Evolutionary conservation across 2,329 filamentous ascomycete species (phyloP).

Genomic region (Neurospora crassa): DNA sequence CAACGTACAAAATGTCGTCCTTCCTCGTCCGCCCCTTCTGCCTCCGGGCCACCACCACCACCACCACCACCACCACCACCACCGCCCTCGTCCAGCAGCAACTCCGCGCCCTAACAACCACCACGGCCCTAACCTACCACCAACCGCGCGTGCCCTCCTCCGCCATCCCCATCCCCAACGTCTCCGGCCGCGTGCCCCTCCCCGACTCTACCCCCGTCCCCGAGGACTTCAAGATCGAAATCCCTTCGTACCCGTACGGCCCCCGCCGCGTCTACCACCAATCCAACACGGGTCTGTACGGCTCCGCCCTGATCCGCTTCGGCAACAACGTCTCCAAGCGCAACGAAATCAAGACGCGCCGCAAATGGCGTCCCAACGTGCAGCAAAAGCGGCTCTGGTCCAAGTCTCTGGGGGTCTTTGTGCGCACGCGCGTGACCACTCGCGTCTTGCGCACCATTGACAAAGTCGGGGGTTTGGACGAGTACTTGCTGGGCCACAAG

Average conservation of each 20-base stretch:
- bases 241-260: conserved; percentile 65
- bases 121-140: conserved; percentile 20
- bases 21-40: conserved; percentile 1
- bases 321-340: conserved; percentile 67
- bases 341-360: conserved; percentile 60
- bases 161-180: conserved; percentile 32
- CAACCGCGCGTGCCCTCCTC: conserved; percentile 16
- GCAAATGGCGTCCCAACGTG: conserved; percentile 69
- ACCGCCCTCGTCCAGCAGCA: background rate
- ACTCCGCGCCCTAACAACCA: conserved; percentile 26
- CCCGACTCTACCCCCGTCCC: conserved; percentile 7
- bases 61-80: background rate
- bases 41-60: conserved; percentile 4
- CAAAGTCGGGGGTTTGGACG: conserved; percentile 80
- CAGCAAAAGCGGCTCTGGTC: conserved; percentile 59
- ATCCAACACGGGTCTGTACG: conserved; percentile 67
- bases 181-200: conserved; percentile 25
- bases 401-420: conserved; percentile 47
- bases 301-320: conserved; percentile 59
- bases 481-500: conserved; percentile 80
- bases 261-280: conserved; percentile 66
- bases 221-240: conserved; percentile 11
- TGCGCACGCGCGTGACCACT: conserved; percentile 61
- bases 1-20: conserved; percentile 5
- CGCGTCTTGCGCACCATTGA: conserved; percentile 66